Percentiles rank a stretch among this genome's conserved stretches.
These are phyloP conservation scores for Sclerotinia subarctica DNA, from an alignment of 2,329 filamentous ascomycete genomes.

Conservation along the genomic window DNA sequence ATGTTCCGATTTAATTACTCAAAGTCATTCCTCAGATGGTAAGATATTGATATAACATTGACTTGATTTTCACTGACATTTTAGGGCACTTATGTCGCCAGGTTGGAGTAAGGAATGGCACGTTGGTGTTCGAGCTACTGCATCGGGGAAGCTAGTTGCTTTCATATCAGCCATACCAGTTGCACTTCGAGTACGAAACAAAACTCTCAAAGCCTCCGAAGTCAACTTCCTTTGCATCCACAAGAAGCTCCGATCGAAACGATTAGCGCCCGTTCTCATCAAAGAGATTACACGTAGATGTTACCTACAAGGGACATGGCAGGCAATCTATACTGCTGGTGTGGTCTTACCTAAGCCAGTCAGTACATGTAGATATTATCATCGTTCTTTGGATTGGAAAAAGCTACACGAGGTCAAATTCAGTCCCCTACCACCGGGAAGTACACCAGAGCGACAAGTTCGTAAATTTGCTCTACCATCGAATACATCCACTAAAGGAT, in stretches of 20 bases:
- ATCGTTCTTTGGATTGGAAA: conserved; percentile 90
- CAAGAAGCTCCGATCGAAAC: conserved; percentile 93
- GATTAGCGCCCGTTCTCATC: conserved; percentile 89
- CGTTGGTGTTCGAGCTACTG: conserved; percentile 81
- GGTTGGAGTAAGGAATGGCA: conserved; percentile 96
- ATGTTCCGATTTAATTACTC: conserved; percentile 99
- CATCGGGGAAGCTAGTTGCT: conserved; percentile 83
- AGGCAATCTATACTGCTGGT: conserved; percentile 94
- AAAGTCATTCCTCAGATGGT: conserved; percentile 84
- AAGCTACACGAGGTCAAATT: conserved; percentile 95
- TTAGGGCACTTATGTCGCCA: conserved; percentile 86
- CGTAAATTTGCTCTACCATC: conserved; percentile 81
- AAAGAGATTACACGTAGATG: conserved; percentile 95
- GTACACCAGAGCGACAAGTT: conserved; percentile 82
- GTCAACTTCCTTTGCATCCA: conserved; percentile 99
- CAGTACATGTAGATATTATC: conserved; percentile 92
- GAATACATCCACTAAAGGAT: conserved; percentile 66
- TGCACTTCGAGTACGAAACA: conserved; percentile 73
- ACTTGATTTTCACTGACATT: conserved; percentile 26
- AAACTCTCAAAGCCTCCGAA: conserved; percentile 74
- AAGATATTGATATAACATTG: conserved; percentile 35
- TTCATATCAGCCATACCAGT: conserved; percentile 95
- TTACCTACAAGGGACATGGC: conserved; percentile 82
- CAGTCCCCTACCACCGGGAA: conserved; percentile 78
- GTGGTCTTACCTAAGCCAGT: conserved; percentile 88